These are phyloP conservation scores for Phaseolus lunatus DNA, from an alignment of 306 rosid species.

Conservation along the genomic window DNA sequence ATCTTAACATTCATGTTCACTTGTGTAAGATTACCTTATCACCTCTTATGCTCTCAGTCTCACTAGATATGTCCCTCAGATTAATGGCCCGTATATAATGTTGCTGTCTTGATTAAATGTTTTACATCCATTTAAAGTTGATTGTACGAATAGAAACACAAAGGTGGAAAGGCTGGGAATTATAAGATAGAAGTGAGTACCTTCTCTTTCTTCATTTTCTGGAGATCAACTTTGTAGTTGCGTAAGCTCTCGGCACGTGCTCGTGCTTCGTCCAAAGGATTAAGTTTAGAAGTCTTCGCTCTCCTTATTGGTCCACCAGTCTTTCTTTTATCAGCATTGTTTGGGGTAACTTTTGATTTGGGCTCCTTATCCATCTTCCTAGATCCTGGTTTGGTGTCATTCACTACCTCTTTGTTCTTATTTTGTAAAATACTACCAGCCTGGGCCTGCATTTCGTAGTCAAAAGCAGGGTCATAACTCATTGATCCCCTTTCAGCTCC, in stretches of 20 bases:
- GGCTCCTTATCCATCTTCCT: constrained; percentile 68
- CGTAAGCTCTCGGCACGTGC: constrained; percentile 93
- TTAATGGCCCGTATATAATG: constrained; percentile 29
- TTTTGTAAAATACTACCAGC: constrained; percentile 46
- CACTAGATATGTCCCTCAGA: not conserved
- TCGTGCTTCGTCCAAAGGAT: constrained; percentile 96
- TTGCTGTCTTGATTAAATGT: constrained; percentile 15
- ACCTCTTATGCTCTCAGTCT: not conserved
- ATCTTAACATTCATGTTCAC: not conserved
- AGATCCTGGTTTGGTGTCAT: constrained; percentile 60
- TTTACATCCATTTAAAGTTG: constrained; percentile 38
- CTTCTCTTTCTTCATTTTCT: constrained; percentile 97
- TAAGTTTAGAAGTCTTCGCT: constrained; percentile 81
- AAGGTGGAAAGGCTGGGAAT: constrained; percentile 8
- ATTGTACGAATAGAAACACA: constrained; percentile 1
- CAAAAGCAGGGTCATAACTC: constrained; percentile 87
- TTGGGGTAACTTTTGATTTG: constrained; percentile 65
- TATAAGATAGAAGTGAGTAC: constrained; percentile 50
- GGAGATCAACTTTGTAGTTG: constrained; percentile 94
- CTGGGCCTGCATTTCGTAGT: constrained; percentile 81
- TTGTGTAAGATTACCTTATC: not conserved
- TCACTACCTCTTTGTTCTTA: constrained; percentile 61
- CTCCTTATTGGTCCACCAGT: constrained; percentile 83
- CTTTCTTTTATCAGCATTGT: constrained; percentile 65
- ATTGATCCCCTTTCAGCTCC: constrained; percentile 66